Evolutionary conservation across 2,329 filamentous ascomycete genomes (phyloP), one percentile per base, ranked within the genome.

Genomic region (Phyllosticta citriasiana): DNA sequence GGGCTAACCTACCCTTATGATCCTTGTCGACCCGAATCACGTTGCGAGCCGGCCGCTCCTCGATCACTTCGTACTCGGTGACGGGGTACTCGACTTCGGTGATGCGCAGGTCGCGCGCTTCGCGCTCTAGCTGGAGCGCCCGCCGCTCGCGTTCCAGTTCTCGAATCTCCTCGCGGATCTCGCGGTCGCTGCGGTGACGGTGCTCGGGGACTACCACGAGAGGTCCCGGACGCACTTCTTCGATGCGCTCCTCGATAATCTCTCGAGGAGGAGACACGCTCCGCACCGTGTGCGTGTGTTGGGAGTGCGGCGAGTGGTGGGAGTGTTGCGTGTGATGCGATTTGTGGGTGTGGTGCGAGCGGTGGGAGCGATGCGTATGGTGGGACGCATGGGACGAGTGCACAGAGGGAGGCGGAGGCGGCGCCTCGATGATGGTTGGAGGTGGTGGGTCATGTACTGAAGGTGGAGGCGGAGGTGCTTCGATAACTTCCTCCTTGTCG

Each of bases 1-100:
- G 86, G 80, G 86, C 84, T 85, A 94, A 86, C 88, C 87, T 94
- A 95, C 92, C 91, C 91, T 89, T 94, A 81, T 88, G 88, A 78
- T 97, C 91, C 80, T 88, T 91, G 77, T 91, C 88, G 69, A 96
- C 85, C 67, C 88, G 81, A 65, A 88, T 79, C 59, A 86, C 75
- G 63, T 85, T 82, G 57, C 67, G 80, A 69, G 67, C 77, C 62
- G 65, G 85, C 73, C 67, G 79, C 72, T 66, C 86, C 63, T 85
- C 87, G 53, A 89, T 73, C 54, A 89, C 80, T 35, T 89, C 86
- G 59, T 85, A 82, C 27, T 84, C 80, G 62, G 72, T 69, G 63
- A 67, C 78, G 68, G 78, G 76, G 24, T 61, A 61, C 19, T 57
- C 60, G 50, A 25, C 19, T 10, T 57, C 60, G 55, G 26, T 22